These are phyloP conservation scores for Physaria fendleri DNA, from an alignment of 345 rosid genomes.

Conservation along the genomic window DNA sequence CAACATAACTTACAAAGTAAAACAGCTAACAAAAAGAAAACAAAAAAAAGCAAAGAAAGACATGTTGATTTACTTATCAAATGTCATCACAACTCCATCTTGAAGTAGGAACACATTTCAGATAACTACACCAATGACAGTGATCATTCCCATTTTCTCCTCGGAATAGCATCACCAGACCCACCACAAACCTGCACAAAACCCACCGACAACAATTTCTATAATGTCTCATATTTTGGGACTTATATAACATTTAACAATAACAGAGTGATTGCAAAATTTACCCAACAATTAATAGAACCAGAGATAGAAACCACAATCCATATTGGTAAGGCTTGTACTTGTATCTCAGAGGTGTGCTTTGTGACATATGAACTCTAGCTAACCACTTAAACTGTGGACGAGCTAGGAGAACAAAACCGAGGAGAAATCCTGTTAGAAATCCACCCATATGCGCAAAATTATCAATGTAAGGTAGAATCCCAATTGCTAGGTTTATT, in stretches of 20 bases:
- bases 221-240: too few species aligned
- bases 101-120: constrained; percentile 74
- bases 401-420: constrained; percentile 74
- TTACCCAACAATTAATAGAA: constrained; percentile 52
- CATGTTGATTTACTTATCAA: constrained; percentile 8
- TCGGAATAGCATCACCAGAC: constrained; percentile 56
- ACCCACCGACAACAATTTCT: too few species aligned
- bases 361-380: constrained; percentile 37
- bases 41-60: too few species aligned
- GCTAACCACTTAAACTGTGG: constrained; percentile 82
- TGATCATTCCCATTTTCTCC: constrained; percentile 57
- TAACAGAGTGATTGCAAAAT: too few species aligned
- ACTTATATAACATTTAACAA: too few species aligned
- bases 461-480: constrained; percentile 87
- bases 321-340: constrained; percentile 70
- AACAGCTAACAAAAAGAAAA: too few species aligned
- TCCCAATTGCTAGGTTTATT: constrained; percentile 69
- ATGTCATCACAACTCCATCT: constrained; percentile 56
- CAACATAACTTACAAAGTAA: too few species aligned
- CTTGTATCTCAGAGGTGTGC: constrained; percentile 44
- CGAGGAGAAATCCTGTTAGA: constrained; percentile 75
- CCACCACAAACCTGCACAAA: constrained; percentile 46
- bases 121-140: constrained; percentile 88
- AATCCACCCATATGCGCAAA: constrained; percentile 93
- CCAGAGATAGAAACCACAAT: constrained; percentile 46